These are phyloP conservation scores for Podospora tetraspora DNA, from an alignment of 495 filamentous ascomycete genomes.

Conservation along the genomic window DNA sequence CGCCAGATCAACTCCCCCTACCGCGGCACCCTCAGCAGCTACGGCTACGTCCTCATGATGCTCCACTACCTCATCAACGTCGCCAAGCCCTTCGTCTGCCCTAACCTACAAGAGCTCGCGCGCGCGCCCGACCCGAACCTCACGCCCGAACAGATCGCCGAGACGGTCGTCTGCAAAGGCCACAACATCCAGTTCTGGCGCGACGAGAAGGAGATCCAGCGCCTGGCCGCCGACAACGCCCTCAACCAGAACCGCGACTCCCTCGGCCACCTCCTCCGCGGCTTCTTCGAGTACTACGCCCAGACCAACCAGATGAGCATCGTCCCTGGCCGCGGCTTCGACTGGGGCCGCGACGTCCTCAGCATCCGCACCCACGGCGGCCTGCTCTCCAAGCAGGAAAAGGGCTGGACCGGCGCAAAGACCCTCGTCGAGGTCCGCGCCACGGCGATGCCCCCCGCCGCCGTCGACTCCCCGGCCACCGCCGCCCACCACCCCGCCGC, in stretches of 20 bases:
- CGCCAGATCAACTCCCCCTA: slow-evolving; percentile 79
- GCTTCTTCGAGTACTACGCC: slow-evolving; percentile 81
- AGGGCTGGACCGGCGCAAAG: slow-evolving; percentile 72
- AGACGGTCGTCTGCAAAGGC: slow-evolving; percentile 47
- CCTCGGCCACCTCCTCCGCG: slow-evolving; percentile 60
- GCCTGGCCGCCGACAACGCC: slow-evolving; percentile 43
- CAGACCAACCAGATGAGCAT: slow-evolving; percentile 42
- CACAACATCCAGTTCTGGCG: slow-evolving; percentile 62
- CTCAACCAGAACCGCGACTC: slow-evolving; percentile 57
- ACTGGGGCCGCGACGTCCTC: slow-evolving; percentile 65
- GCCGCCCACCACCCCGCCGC: not conserved
- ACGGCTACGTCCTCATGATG: slow-evolving; percentile 89
- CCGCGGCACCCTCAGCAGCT: slow-evolving; percentile 73
- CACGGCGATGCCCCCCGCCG: slow-evolving; percentile 12
- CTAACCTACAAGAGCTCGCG: slow-evolving; percentile 64
- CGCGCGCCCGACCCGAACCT: slow-evolving; percentile 38
- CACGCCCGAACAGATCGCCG: slow-evolving; percentile 36
- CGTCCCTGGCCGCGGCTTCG: slow-evolving; percentile 46
- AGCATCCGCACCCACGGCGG: slow-evolving; percentile 67
- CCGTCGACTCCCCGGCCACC: not conserved
- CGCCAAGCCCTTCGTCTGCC: slow-evolving; percentile 67
- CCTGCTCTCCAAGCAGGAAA: slow-evolving; percentile 60
- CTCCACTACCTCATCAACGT: slow-evolving; percentile 83
- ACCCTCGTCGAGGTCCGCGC: slow-evolving; percentile 37
- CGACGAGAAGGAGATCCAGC: slow-evolving; percentile 56